Conservation (phyloP, 768 basidiomycete species). For the Lentinula sp. region DNA sequence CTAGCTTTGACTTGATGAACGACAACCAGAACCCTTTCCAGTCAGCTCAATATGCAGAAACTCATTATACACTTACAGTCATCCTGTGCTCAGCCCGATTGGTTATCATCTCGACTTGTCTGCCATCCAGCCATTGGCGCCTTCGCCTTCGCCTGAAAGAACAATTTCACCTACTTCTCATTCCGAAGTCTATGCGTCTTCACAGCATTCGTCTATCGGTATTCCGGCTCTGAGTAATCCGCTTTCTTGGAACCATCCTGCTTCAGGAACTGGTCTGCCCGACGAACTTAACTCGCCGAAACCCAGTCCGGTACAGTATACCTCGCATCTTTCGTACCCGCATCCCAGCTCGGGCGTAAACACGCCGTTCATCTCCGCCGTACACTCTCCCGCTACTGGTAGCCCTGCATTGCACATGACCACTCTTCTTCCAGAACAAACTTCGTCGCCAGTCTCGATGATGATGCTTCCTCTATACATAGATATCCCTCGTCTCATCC, state of each 20-base stretch:
- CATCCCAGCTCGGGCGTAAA: background rate
- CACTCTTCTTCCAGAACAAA: background rate
- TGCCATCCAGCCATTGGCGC: background rate
- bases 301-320: background rate
- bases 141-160: background rate
- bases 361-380: conserved; percentile 2
- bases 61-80: background rate
- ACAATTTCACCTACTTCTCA: background rate
- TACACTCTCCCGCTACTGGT: background rate
- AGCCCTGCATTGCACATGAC: background rate
- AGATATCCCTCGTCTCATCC: background rate
- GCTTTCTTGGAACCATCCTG: background rate
- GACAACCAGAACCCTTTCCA: background rate
- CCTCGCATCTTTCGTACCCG: background rate
- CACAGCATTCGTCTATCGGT: background rate
- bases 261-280: background rate
- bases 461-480: background rate
- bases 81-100: background rate
- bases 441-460: background rate
- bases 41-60: background rate
- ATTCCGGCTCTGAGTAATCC: background rate
- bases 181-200: background rate
- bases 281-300: background rate
- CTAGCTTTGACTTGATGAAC: background rate
- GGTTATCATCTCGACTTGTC: background rate